phyloP scores from a whole-genome alignment of 257 asterid genomes.

The Solanum raphanifolium region DNA sequence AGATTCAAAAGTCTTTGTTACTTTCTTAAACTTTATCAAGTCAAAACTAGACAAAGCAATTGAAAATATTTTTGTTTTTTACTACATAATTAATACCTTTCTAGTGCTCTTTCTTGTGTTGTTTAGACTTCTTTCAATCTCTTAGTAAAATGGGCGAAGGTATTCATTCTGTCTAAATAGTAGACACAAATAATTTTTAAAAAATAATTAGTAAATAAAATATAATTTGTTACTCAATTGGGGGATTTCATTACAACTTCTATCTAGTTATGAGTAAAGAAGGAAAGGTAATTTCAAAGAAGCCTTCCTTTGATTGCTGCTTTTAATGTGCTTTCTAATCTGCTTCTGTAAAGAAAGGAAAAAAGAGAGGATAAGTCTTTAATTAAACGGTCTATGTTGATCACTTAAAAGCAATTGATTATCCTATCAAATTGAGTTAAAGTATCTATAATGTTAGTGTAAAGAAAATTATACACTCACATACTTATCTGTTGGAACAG shows the following conservation, averaged over 20 bases:
- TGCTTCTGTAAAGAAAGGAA: neutral
- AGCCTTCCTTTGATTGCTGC: neutral
- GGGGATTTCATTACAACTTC: too few relatives aligned
- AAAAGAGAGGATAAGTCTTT: neutral
- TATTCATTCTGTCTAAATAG: too few relatives aligned
- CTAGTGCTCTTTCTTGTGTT: too few relatives aligned
- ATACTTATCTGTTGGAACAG: neutral
- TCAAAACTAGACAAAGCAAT: neutral
- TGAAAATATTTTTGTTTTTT: neutral
- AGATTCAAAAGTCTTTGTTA: neutral
- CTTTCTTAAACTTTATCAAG: too few relatives aligned
- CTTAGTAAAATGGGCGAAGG: too few relatives aligned
- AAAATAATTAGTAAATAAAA: too few relatives aligned
- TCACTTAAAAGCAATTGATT: neutral
- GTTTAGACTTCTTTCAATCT: too few relatives aligned
- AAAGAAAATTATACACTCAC: neutral
- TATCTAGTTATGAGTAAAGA: too few relatives aligned
- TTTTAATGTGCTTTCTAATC: neutral
- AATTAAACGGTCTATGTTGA: neutral
- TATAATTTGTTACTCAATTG: too few relatives aligned
- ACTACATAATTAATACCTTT: neutral
- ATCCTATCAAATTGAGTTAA: neutral
- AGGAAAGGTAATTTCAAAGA: too few relatives aligned
- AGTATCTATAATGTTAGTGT: neutral
- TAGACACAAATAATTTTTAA: too few relatives aligned